Base-by-base conservation (phyloP, 148 eudicot genomes). In the Beta vulgaris region DNA sequence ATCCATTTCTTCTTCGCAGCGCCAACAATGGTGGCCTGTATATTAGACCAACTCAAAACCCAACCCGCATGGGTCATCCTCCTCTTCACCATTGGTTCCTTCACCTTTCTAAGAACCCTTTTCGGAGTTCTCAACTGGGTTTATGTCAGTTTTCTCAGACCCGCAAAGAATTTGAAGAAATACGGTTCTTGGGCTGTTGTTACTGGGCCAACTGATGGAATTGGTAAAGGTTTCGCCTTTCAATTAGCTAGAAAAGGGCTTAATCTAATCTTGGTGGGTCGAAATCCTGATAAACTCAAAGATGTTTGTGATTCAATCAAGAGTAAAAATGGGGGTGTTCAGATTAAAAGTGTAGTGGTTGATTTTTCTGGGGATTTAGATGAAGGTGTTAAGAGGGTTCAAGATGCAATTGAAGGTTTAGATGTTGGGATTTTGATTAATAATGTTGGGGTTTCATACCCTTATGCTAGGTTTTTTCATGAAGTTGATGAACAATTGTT, bases 191-290 rank as follows among this genome's bases (percentile, higher is more conserved):
- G 99, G 99, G 99, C 97, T 3, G 77, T 92, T 2, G 82, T 95
- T 9, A 95, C 99, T 12, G 99, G 99, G 3, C 88, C 99, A 23
- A 95, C 99, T 13, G 99, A 92, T 68, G 99, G 99, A 9, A 95
- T 95, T 28, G 99, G 99, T 1, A 95, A 95, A 70, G 88, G 85
- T 53, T 90, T 90, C 69, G 97, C 97, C 55, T 92, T 92, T 75
- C 87, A 95, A 54, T 76, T 95, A 23, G 99, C 97, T 39, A 79
- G 79, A 3, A 88, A 87, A 67, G 99, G 99, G 12, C 85, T 95
- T 26, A 89, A 92, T 63, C 67, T 95, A 4, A 76, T 92, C 15
- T 81, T 95, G 8, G 97, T 95, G 0, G 97, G 90, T 57, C 85
- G 99, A 3, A 95, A 86, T 68, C 96, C 92, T 1, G 90, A 85